phyloP scores from a whole-genome alignment of 2,329 filamentous ascomycete species.

The Phialophora chinensis region DNA sequence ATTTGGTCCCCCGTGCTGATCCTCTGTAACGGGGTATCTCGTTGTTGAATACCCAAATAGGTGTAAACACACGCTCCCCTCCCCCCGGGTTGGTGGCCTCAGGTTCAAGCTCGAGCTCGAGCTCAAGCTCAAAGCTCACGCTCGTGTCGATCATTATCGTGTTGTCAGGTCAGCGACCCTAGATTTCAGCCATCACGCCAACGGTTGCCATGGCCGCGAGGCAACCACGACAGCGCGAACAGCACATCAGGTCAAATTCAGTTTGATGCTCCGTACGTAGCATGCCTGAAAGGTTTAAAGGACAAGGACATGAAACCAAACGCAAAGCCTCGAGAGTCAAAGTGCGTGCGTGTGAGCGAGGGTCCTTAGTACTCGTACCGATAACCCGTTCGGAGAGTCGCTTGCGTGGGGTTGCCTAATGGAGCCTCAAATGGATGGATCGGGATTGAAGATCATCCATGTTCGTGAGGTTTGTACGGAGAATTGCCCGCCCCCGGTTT shows the following conservation, averaged over 20 bases:
- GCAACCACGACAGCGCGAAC: not conserved
- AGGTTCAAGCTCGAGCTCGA: not conserved
- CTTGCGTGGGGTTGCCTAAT: slow-evolving; percentile 2
- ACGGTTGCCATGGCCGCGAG: too few relatives aligned
- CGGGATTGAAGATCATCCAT: not conserved
- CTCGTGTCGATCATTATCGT: slow-evolving; percentile 1
- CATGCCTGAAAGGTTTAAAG: too few relatives aligned
- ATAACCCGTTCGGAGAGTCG: too few relatives aligned
- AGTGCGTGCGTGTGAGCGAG: too few relatives aligned
- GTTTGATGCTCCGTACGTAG: too few relatives aligned
- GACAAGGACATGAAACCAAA: too few relatives aligned
- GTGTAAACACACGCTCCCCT: not conserved
- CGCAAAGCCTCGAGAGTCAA: too few relatives aligned
- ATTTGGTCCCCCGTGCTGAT: not conserved
- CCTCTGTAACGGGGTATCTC: not conserved
- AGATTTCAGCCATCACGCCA: not conserved
- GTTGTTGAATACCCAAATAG: not conserved
- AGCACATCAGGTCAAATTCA: not conserved
- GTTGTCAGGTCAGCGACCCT: not conserved
- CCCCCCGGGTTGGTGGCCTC: not conserved
- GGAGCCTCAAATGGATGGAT: not conserved
- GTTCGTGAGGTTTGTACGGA: not conserved
- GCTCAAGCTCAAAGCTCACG: not conserved
- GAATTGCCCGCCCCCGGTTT: not conserved
- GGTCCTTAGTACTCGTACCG: too few relatives aligned